Percentiles rank a stretch among this genome's conserved stretches.
These are phyloP conservation scores for Chlorencoelia australis DNA, from an alignment of 2,329 filamentous ascomycete species.

Conservation along the genomic window DNA sequence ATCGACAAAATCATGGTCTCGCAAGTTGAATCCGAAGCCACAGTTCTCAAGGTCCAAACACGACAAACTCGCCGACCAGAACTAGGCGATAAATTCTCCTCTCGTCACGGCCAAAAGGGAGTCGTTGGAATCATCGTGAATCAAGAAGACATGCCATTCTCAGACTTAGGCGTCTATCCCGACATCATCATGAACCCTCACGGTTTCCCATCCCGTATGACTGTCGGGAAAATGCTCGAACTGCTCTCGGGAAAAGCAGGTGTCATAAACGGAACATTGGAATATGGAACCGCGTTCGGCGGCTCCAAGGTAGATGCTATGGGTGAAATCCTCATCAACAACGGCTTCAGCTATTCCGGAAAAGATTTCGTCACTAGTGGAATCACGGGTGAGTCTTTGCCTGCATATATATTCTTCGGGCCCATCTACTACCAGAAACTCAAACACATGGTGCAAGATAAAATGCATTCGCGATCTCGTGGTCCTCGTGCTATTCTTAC, in stretches of 20 bases:
- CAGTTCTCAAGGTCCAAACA: slow-evolving; percentile 87
- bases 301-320: slow-evolving; percentile 82
- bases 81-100: slow-evolving; percentile 97
- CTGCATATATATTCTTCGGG: slow-evolving; percentile 96
- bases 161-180: slow-evolving; percentile 79
- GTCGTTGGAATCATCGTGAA: slow-evolving; percentile 95
- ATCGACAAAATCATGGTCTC: slow-evolving; percentile 96
- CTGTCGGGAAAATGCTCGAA: slow-evolving; percentile 94
- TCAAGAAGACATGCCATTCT: slow-evolving; percentile 95
- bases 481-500: slow-evolving; percentile 89
- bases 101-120: slow-evolving; percentile 95
- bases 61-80: slow-evolving; percentile 93
- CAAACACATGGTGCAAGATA: slow-evolving; percentile 99
- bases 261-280: slow-evolving; percentile 70
- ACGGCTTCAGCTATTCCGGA: slow-evolving; percentile 92
- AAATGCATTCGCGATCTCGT: slow-evolving; percentile 93
- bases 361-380: slow-evolving; percentile 96
- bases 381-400: slow-evolving; percentile 86
- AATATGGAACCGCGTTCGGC: slow-evolving; percentile 85
- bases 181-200: slow-evolving; percentile 99
- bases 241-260: slow-evolving; percentile 91
- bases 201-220: slow-evolving; percentile 99
- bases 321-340: slow-evolving; percentile 70
- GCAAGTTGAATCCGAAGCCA: slow-evolving; percentile 74
- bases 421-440: slow-evolving; percentile 99